Evolutionary conservation across 179 eudicot genomes (phyloP), one percentile per base, ranked within the genome.

Genomic region (Beta corolliflora): DNA sequence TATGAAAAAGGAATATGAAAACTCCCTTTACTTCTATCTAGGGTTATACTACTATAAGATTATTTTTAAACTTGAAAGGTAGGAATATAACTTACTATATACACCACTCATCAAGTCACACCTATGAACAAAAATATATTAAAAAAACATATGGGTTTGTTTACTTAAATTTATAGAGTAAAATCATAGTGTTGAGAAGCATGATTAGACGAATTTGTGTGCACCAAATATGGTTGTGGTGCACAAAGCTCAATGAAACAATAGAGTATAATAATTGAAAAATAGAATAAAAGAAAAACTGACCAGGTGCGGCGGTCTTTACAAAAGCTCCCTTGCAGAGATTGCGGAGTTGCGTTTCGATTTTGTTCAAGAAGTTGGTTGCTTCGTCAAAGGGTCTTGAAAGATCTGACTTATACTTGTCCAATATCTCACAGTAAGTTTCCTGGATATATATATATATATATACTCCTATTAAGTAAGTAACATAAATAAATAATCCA

Each of bases 381-480:
- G 99, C 99, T 87, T 96, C 99, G 19, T 91, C 93, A 21, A 96
- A 96, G 13, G 98, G 96, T 87, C 89, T 89, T 12, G 97, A 83
- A 12, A 96, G 90, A 89, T 96, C 99, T 31, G 91, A 87, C 83
- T 94, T 96, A 83, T 89, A 94, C 82, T 94, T 96, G 79, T 88
- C 86, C 91, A 96, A 79, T 76, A 94, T 80, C 52, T 94, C 94
- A 79, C 89, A 90, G 80, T 92, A 95, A 31, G 89, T 88, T 76
- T 94, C 95, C 99, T 95, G 75, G 13, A 14, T 6, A 53, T 54
- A 9, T 48, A 6, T 50, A 9, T n/a, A n/a, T n/a, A n/a, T n/a
- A n/a, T n/a, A 56, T 10, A 83, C 5, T 31, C 10, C 52, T 3
- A 29, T 1, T 29, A 11, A 54, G 14, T n/a, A 3, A 25, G 29